Base-by-base conservation (phyloP, 805 yeast species). In the Suhomyces faveliae region DNA sequence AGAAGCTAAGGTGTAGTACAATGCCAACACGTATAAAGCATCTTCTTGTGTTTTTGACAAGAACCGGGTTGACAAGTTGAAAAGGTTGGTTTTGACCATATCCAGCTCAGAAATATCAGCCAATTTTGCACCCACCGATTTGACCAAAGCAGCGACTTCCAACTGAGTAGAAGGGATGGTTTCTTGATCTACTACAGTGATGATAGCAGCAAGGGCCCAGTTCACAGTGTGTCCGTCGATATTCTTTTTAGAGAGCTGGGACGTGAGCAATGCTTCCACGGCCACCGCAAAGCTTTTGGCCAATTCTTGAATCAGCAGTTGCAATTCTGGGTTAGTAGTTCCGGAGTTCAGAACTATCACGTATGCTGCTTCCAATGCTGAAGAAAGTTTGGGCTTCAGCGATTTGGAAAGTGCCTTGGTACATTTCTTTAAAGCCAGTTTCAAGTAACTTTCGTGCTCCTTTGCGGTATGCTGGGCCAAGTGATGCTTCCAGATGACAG, bases 401-500 rank as follows among this genome's bases (percentile, higher is more conserved):
- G 37, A 38, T 45, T 45, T 48, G 5, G 46, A 35, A 23, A 59
- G 43, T 5, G 46, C 47, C 19, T 58, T 51, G 7, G 45, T 25
- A 19, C 66, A 49, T 39, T 46, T 33, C 3, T 52, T 30, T 2
- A 61, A 42, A 1, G 61, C 40, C 3, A 38, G 23, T 1, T 46
- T 29, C 3, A 70, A 29, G 44, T 63, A 76, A 1, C 45, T 21
- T n/a, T 49, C 43, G 39, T 61, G 58, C 2, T 54, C 37, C 12
- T 40, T 25, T 17, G 69, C 76, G 15, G 68, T 67, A 4, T 56
- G 44, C 50, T 78, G 80, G 12, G 64, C 63, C 19, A 73, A 39
- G 53, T 78, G 75, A 35, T 70, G 64, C 0, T 33, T 41, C 73
- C 81, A 73, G 0, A 81, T 53, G 0, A 48, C 53, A 37, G 67